phyloP scores from a whole-genome alignment of 2,329 filamentous ascomycete genomes.

The Aspergillus novoparasiticus region DNA sequence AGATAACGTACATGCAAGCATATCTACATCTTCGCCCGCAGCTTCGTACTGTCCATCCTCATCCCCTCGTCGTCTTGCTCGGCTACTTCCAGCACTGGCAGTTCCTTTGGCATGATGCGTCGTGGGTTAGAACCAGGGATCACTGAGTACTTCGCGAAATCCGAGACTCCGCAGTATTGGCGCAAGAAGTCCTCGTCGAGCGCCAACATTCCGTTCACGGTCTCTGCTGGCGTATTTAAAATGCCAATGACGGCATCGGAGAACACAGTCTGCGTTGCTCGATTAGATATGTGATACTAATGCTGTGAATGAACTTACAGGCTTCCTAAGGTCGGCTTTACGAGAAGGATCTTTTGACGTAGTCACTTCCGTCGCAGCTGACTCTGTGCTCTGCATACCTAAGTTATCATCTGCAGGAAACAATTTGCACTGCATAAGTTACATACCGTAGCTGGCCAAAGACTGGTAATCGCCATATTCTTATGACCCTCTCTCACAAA shows the following conservation, averaged over 20 bases:
- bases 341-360: slow-evolving; percentile 49
- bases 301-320: slow-evolving; percentile 40
- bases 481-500: slow-evolving; percentile 66
- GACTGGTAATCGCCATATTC: slow-evolving; percentile 75
- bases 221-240: slow-evolving; percentile 59
- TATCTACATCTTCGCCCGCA: slow-evolving; percentile 29
- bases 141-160: slow-evolving; percentile 75
- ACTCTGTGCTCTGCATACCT: slow-evolving; percentile 65
- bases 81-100: slow-evolving; percentile 71
- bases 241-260: slow-evolving; percentile 78
- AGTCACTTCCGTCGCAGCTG: slow-evolving; percentile 67
- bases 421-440: not conserved
- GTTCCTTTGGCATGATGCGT: slow-evolving; percentile 73
- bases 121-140: slow-evolving; percentile 65
- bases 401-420: not conserved
- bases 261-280: slow-evolving; percentile 61
- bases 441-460: slow-evolving; percentile 78
- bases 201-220: slow-evolving; percentile 71
- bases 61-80: slow-evolving; percentile 81
- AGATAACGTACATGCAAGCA: too few relatives aligned
- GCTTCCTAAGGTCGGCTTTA: slow-evolving; percentile 63
- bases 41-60: slow-evolving; percentile 66
- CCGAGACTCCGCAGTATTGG: slow-evolving; percentile 62
- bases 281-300: not conserved
- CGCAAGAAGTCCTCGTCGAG: slow-evolving; percentile 82